Conservation (phyloP, 2,329 filamentous ascomycete genomes). For the Phialophora tarda region DNA sequence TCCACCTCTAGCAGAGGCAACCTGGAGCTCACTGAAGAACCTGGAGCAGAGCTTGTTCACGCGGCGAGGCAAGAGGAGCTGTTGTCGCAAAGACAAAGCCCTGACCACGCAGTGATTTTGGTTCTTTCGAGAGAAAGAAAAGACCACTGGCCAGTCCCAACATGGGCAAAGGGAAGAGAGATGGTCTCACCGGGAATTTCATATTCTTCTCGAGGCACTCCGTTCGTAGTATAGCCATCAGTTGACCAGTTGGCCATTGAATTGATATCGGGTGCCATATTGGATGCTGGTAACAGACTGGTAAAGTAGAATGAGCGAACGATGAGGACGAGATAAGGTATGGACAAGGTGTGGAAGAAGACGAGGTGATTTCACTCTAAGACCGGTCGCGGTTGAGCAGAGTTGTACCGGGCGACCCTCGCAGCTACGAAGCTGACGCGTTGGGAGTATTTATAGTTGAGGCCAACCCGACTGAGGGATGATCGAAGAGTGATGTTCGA, state of each 20-base stretch:
- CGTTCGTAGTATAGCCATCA: slow-evolving; percentile 50
- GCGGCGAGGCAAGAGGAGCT: neutral
- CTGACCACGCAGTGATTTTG: neutral
- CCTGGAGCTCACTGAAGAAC: neutral
- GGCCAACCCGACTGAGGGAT: neutral
- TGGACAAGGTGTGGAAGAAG: neutral
- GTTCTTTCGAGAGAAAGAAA: neutral
- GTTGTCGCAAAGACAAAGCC: neutral
- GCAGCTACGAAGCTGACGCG: neutral
- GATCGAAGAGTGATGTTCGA: neutral
- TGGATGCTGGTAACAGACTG: neutral
- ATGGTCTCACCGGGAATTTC: slow-evolving; percentile 44
- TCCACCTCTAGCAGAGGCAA: neutral
- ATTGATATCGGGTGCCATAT: slow-evolving; percentile 40
- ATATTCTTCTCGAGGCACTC: slow-evolving; percentile 55
- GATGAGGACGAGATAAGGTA: neutral
- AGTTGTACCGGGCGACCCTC: neutral
- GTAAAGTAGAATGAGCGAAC: neutral
- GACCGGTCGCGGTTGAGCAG: neutral
- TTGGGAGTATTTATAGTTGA: neutral
- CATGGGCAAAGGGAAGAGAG: neutral
- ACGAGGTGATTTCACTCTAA: neutral
- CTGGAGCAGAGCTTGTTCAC: neutral
- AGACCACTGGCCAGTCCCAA: neutral
- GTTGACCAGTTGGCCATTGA: slow-evolving; percentile 36